Evolutionary conservation across 345 rosid genomes (phyloP), one percentile per base, ranked within the genome.

Genomic region (Eucalyptus curtisii): DNA sequence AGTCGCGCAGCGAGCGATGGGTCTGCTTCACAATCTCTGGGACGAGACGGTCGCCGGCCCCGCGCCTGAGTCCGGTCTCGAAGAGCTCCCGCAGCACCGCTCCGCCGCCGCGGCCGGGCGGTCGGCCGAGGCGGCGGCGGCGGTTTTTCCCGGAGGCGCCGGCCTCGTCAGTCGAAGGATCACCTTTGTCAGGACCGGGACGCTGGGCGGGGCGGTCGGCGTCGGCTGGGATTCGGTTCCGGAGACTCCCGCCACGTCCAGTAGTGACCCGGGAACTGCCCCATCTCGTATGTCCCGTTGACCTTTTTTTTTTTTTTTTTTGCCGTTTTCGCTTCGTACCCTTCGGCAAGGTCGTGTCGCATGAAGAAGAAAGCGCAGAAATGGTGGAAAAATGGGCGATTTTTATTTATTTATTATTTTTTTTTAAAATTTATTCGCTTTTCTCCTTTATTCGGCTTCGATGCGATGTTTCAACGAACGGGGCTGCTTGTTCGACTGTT

Each of bases 161-260:
- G 71, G 86, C 14, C 44, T 68, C 85, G 89, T 96, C 48, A 91
- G 95, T 57, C 93, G 96, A 86, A 95, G 98, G 92, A 96, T 96
- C 49, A 92, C 92, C 49, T 89, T 97, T 87, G 86, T 92, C 59
- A 93, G 89, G 84, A 95, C 88, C n/a, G 86, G 90, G 81, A 76
- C 24, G 47, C 84, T 5, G 84, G 30, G 84, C 47, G 30, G 84
- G 84, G 25, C 24, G 47, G 47, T 22, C 45, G 47, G 47, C 9
- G 47, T 22, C 45, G 47, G 47, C 9, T 44, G 15, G 10, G 84
- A 40, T 76, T 40, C 30, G 47, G 84, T 22, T 40, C 82, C 9
- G 15, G 82, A 76, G 82, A 24, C 82, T 76, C 30, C 82, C 47
- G 30, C 47, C 15, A 7, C 14, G 47, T 76, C 30, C 84, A 5